A percentile compares a stretch with the other conserved stretches of the same genome.
Evolutionary conservation across 768 basidiomycete species (phyloP).

Genomic region (Russula dissimulans): DNA sequence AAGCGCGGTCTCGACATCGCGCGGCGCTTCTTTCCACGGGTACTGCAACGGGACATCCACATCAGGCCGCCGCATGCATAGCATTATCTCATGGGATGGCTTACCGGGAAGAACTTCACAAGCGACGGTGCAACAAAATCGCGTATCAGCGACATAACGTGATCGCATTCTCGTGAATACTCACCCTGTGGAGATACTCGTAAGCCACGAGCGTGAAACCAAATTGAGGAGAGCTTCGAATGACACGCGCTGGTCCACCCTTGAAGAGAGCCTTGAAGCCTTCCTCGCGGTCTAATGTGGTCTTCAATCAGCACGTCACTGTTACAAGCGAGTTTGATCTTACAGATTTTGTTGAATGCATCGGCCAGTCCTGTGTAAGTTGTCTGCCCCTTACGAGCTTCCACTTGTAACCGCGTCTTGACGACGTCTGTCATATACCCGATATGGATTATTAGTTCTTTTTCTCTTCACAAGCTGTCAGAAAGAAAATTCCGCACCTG

Average conservation of each 20-base stretch:
- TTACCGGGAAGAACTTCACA: conserved; percentile 17
- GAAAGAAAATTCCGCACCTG: conserved; percentile 40
- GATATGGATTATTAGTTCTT: conserved; percentile 10
- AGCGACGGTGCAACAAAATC: background rate
- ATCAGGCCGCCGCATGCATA: conserved; percentile 8
- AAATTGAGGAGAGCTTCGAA: conserved; percentile 89
- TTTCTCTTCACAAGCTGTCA: background rate
- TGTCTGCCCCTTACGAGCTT: conserved; percentile 84
- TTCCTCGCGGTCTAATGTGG: conserved; percentile 65
- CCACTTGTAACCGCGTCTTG: conserved; percentile 93
- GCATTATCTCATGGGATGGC: background rate
- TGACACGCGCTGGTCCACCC: conserved; percentile 78
- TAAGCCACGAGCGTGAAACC: conserved; percentile 85
- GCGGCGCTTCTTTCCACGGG: conserved; percentile 67
- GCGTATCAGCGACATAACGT: background rate
- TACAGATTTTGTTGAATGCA: conserved; percentile 86
- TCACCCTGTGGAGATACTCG: conserved; percentile 59
- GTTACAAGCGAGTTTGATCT: conserved; percentile 20
- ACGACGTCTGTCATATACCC: conserved; percentile 64
- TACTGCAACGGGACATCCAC: conserved; percentile 41
- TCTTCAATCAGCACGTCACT: background rate
- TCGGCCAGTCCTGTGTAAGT: conserved; percentile 85
- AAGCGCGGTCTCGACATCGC: conserved; percentile 59
- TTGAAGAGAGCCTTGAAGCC: conserved; percentile 87
- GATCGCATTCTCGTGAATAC: conserved; percentile 12